These are phyloP conservation scores for Choanephora cucurbitarum DNA, from an alignment of 371 early-diverging fungal genomes.

Conservation along the genomic window DNA sequence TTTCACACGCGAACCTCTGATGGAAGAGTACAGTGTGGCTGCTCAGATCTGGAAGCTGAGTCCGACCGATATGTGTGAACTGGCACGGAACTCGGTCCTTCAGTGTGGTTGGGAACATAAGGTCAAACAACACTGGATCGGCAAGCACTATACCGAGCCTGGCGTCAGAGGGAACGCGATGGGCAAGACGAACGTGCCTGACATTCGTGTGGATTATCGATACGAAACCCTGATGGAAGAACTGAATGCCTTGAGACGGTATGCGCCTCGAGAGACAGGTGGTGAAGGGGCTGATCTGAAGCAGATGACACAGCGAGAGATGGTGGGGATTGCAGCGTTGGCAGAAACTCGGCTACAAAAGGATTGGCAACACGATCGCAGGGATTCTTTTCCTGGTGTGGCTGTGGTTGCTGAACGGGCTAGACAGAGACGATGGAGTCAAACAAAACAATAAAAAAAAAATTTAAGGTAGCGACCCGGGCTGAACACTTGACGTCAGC, in stretches of 20 bases:
- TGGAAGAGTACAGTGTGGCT: conserved; percentile 98
- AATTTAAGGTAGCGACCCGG: no score
- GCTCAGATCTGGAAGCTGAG: conserved; percentile 98
- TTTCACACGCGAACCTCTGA: conserved; percentile 97
- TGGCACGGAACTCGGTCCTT: conserved; percentile 93
- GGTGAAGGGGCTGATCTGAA: not conserved
- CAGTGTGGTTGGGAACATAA: conserved; percentile 94
- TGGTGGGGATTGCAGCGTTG: conserved; percentile 32
- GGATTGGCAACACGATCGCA: conserved; percentile 1
- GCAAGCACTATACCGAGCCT: conserved; percentile 73
- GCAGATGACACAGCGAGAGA: conserved; percentile 20
- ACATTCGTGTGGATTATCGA: conserved; percentile 86
- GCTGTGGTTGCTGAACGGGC: conserved; percentile 18
- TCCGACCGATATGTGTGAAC: conserved; percentile 96
- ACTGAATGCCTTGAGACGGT: conserved; percentile 54
- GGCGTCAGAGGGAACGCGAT: conserved; percentile 89
- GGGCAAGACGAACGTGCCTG: conserved; percentile 96
- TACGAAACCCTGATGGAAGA: conserved; percentile 89
- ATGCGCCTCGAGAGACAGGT: conserved; percentile 19
- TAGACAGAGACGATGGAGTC: conserved; percentile 8
- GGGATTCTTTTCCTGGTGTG: conserved; percentile 12
- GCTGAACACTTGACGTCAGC: not conserved
- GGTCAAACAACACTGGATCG: conserved; percentile 95
- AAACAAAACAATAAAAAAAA: not conserved
- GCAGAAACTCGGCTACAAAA: conserved; percentile 13